Evolutionary conservation across 1,284 basidiomycete species (phyloP).

Genomic region (Ganoderma resinaceum): DNA sequence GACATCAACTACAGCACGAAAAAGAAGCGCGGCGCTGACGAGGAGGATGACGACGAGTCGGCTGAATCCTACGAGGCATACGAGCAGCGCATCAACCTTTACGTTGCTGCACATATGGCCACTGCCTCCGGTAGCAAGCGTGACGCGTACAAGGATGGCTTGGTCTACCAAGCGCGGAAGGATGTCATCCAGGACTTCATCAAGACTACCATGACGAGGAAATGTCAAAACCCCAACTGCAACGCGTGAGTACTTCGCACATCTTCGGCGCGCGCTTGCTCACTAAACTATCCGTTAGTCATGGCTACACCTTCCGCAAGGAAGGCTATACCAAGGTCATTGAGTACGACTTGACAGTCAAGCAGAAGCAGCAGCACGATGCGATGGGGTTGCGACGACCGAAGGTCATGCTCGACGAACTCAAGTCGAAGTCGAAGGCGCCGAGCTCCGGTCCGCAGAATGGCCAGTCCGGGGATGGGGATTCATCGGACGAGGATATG

Average conservation of each 20-base stretch:
- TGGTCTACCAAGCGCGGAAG: conserved; percentile 90
- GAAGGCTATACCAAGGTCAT: conserved; percentile 96
- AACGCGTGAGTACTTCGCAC: conserved; percentile 68
- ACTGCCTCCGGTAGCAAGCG: conserved; percentile 67
- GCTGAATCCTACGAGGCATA: conserved; percentile 67
- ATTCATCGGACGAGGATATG: conserved; percentile 55
- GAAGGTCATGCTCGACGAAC: conserved; percentile 69
- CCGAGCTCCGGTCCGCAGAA: conserved; percentile 9
- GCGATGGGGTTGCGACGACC: conserved; percentile 67
- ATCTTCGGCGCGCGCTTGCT: background rate
- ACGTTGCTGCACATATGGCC: conserved; percentile 71
- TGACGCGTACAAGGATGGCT: conserved; percentile 88
- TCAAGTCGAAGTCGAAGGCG: conserved; percentile 43
- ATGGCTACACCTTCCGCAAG: conserved; percentile 88
- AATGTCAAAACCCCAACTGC: conserved; percentile 82
- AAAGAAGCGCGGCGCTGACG: conserved; percentile 47
- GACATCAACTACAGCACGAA: conserved; percentile 54
- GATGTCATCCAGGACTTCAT: conserved; percentile 87
- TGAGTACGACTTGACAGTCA: conserved; percentile 87
- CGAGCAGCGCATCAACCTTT: conserved; percentile 74
- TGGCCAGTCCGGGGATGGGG: conserved; percentile 26
- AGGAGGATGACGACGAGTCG: conserved; percentile 55
- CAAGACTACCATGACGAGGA: conserved; percentile 71
- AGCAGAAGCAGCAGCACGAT: conserved; percentile 77
- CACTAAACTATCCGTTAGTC: conserved; percentile 50